Percentiles rank a stretch among this genome's conserved stretches.
Evolutionary conservation across 129 eudicot genomes (phyloP).

Genomic region (Cynara cardunculus): DNA sequence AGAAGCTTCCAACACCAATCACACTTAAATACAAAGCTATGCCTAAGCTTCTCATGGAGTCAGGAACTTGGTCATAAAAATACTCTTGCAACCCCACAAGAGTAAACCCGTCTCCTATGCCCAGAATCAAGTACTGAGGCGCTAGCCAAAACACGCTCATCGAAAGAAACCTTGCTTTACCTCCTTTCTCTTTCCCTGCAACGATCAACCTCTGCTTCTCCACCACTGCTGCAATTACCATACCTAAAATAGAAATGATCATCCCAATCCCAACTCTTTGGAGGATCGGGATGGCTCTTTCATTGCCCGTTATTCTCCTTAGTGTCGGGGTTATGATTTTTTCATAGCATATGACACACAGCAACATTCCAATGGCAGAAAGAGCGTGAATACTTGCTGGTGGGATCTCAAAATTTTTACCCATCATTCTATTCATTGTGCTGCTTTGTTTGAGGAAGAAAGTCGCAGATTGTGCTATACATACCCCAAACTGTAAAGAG

Average conservation of each 20-base stretch:
- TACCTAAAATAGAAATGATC: conserved; percentile 19
- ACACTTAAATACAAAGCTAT: conserved; percentile 32
- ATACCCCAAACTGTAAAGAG: conserved; percentile 29
- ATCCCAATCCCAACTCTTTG: conserved; percentile 48
- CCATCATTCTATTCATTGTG: conserved; percentile 36
- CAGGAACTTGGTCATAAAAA: conserved; percentile 46
- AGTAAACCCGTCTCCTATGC: conserved; percentile 39
- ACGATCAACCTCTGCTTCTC: conserved; percentile 31
- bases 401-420: conserved; percentile 36
- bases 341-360: conserved; percentile 30
- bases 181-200: conserved; percentile 1
- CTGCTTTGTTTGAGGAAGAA: conserved; percentile 47
- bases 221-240: conserved; percentile 35
- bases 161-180: neutral
- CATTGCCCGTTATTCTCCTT: conserved; percentile 27
- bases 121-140: conserved; percentile 32
- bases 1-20: conserved; percentile 27
- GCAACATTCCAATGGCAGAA: conserved; percentile 31
- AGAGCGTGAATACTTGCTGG: conserved; percentile 35
- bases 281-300: conserved; percentile 38
- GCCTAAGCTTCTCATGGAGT: conserved; percentile 41
- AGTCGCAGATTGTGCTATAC: conserved; percentile 33
- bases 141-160: conserved; percentile 39
- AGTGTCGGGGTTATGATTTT: conserved; percentile 32
- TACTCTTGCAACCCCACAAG: conserved; percentile 50